Evolutionary conservation across 768 basidiomycete genomes (phyloP).

Genomic region (Tulasnella sp.): DNA sequence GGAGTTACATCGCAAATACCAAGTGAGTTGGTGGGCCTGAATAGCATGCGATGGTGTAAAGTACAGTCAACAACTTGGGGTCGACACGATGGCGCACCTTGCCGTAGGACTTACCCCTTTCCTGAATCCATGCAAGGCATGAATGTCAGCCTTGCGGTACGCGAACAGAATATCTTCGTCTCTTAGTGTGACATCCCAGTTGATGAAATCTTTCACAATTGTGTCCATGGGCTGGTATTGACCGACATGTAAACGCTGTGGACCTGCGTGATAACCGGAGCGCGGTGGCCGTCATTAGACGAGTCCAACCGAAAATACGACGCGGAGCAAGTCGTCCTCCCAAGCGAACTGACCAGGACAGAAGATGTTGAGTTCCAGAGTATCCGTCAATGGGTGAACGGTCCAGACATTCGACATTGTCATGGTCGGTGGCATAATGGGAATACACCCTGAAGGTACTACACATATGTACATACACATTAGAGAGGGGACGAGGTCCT

Average conservation of each 20-base stretch:
- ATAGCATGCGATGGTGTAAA: not conserved
- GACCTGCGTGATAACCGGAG: not conserved
- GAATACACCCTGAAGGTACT: not conserved
- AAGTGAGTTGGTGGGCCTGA: not conserved
- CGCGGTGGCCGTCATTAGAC: no score
- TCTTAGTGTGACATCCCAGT: not conserved
- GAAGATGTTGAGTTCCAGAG: not conserved
- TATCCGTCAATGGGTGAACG: not conserved
- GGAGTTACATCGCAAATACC: not conserved
- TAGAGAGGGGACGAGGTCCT: not conserved
- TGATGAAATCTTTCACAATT: not conserved
- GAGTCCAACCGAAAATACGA: no score
- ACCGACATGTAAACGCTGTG: not conserved
- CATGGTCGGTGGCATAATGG: not conserved
- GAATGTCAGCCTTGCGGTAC: not conserved
- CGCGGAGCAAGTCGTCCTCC: not conserved
- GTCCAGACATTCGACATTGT: not conserved
- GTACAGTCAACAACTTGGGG: not conserved
- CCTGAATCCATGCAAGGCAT: not conserved
- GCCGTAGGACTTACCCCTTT: not conserved
- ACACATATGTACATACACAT: no score
- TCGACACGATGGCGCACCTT: not conserved
- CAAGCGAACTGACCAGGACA: not conserved
- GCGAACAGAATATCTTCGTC: not conserved
- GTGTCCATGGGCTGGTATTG: not conserved